Evolutionary conservation across 2,329 filamentous ascomycete species (phyloP), one percentile per base, ranked within the genome.

Genomic region (Neofusicoccum parvum): DNA sequence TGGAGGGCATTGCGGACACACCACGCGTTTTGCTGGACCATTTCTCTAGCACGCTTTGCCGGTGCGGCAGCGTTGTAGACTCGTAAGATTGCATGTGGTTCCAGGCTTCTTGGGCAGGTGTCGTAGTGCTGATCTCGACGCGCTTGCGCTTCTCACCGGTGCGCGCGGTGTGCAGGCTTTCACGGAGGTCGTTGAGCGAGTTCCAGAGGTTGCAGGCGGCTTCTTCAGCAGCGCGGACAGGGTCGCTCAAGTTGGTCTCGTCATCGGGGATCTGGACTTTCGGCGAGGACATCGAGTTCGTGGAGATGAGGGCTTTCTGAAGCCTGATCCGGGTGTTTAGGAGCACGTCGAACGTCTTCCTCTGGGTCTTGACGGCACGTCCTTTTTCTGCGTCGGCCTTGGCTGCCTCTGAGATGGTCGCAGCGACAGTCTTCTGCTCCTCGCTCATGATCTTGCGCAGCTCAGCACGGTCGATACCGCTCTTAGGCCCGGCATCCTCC

Each of bases 321-420:
- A 99, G 81, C 67, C 94, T 91, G 73, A 99, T 97, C 20, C 95
- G 89, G 14, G 93, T 86, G 79, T 97, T 96, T 37, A 99, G 85
- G 0, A 98, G 86, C 0, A 91, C 87, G 71, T 98, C 94, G 73
- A 97, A 99, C 0, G 90, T 88, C 68, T 89, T 90, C 60, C 93
- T 88, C 79, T 99, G 95, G 65, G 88, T 83, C 72, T 93, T 94
- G 43, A 99, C 92, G 0, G 94, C 94, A 64, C 86, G 80, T 12
- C 95, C 95, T 78, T 98, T 98, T 48, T 89, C 87, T 4, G 90
- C 88, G 74, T 98, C 95, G 62, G 87, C 87, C 73, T 90, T 88
- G 62, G 88, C 88, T 1, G 90, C 89, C 72, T 89, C 83, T 1
- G 86, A 85, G 46, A 90, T 81, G 9, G 87, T 88, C 17, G 87